Evolutionary conservation across 225 moss, liverwort and hornwort genomes (phyloP).

Genomic region (Climacium dendroides): DNA sequence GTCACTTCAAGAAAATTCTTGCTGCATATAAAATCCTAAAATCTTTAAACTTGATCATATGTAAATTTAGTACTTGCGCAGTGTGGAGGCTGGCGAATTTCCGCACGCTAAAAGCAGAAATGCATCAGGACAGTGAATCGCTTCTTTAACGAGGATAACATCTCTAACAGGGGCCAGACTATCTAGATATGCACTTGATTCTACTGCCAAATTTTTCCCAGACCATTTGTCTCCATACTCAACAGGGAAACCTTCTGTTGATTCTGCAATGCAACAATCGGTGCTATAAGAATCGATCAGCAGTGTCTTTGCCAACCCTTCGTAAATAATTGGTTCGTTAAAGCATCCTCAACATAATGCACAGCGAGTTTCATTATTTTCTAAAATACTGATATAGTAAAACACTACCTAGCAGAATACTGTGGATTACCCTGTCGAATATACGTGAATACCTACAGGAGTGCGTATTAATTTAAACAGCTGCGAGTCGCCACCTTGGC

Average conservation of each 20-base stretch:
- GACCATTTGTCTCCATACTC: conserved; percentile 2
- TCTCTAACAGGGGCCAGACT: conserved; percentile 39
- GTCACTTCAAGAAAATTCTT: background rate
- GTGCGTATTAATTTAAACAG: conserved; percentile 8
- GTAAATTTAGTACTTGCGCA: conserved; percentile 25
- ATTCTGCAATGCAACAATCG: conserved; percentile 4
- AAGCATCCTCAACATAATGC: background rate
- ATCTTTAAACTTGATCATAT: background rate
- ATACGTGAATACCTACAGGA: conserved; percentile 3
- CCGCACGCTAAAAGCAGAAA: conserved; percentile 44
- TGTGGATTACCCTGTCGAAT: background rate
- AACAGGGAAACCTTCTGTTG: background rate
- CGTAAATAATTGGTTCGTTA: background rate
- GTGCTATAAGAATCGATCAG: background rate
- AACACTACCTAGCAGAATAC: background rate
- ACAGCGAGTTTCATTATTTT: background rate
- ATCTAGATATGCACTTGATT: conserved; percentile 6
- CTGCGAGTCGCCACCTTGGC: conserved; percentile 34
- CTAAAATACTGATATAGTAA: background rate
- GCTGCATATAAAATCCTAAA: background rate
- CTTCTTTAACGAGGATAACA: conserved; percentile 16
- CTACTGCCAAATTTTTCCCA: background rate
- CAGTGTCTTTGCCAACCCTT: background rate
- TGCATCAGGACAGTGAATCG: conserved; percentile 10
- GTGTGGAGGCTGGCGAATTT: conserved; percentile 32